Evolutionary conservation across 768 basidiomycete species (phyloP), one percentile per base, ranked within the genome.

Genomic region (Lactarius evosmus): DNA sequence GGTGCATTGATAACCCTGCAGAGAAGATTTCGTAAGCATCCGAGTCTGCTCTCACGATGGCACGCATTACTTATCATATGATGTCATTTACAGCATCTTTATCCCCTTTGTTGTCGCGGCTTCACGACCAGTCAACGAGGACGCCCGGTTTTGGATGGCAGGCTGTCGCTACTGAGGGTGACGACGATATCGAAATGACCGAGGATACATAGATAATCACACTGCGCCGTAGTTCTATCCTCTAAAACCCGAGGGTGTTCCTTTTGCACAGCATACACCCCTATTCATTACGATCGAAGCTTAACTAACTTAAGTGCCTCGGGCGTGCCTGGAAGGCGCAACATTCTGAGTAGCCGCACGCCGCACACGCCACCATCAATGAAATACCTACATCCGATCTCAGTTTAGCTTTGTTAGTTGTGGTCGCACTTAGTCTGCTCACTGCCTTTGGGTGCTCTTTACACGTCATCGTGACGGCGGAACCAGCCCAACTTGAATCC

Each of bases 121-220:
- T 87, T 60, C 78, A 79, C 41, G 83, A 86, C 29, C 79, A 80
- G 51, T 80, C 82, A 16, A 75, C 56, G 14, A 50, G 50, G 29
- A 27, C 78, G 57, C 75, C 79, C 27, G 83, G 82, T 19, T 81
- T 83, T 27, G 91, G 90, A 22, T 90, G 90, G 91, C 80, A 88
- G 76, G 86, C 87, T 29, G 85, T 92, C 49, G 85, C 90, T 44
- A 91, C 87, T 30, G 83, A 83, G 56, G 76, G 77, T 29, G 89
- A 89, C 65, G 88, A 89, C 66, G 78, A 75, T 16, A 78, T 91
- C 50, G 91, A 93, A 77, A 89, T 89, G 82, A 69, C 75, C 29
- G 80, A 84, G 71, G 69, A 74, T 56, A 56, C 56, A 40, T 62
- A 63, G 60, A 66, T 65, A 22, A 58, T 14, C 14, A 11, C 30